phyloP scores from a whole-genome alignment of 805 yeast species.

The Danielia oregonensis region DNA sequence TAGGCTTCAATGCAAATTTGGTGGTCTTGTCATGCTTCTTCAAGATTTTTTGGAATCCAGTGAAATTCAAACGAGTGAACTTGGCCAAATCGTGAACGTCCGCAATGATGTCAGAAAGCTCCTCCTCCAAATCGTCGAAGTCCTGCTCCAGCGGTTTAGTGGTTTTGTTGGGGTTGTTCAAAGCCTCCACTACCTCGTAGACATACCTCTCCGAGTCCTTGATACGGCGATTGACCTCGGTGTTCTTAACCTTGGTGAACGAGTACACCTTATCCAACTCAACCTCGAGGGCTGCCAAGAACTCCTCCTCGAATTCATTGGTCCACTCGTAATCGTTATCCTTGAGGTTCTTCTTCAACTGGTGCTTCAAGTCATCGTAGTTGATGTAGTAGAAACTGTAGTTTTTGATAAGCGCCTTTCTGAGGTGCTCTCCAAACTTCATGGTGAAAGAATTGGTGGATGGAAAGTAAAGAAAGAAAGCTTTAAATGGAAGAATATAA shows the following conservation, averaged over 20 bases:
- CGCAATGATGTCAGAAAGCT: conserved; percentile 74
- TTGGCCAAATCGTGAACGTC: conserved; percentile 97
- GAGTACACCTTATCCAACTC: conserved; percentile 92
- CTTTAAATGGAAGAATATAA: too few species aligned
- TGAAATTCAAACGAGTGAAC: conserved; percentile 88
- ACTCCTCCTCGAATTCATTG: conserved; percentile 74
- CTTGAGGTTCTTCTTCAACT: conserved; percentile 65
- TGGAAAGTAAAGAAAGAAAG: background rate
- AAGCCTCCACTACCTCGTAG: conserved; percentile 54
- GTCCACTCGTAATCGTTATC: conserved; percentile 64
- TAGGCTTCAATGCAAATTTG: conserved; percentile 68
- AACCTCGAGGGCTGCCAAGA: conserved; percentile 67
- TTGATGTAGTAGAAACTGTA: conserved; percentile 87
- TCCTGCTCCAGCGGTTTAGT: conserved; percentile 40
- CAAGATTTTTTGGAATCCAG: conserved; percentile 94
- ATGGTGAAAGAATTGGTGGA: conserved; percentile 31
- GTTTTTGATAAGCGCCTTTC: conserved; percentile 84
- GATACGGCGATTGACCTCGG: conserved; percentile 81
- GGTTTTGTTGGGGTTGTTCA: conserved; percentile 36
- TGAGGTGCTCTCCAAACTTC: conserved; percentile 95
- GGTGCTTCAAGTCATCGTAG: conserved; percentile 86
- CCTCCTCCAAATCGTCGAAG: conserved; percentile 42
- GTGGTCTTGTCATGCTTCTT: conserved; percentile 96
- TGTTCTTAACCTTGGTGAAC: conserved; percentile 82
- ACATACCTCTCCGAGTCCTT: conserved; percentile 77